phyloP scores from a whole-genome alignment of 768 basidiomycete species.

The Pulveroboletus ravenelii region DNA sequence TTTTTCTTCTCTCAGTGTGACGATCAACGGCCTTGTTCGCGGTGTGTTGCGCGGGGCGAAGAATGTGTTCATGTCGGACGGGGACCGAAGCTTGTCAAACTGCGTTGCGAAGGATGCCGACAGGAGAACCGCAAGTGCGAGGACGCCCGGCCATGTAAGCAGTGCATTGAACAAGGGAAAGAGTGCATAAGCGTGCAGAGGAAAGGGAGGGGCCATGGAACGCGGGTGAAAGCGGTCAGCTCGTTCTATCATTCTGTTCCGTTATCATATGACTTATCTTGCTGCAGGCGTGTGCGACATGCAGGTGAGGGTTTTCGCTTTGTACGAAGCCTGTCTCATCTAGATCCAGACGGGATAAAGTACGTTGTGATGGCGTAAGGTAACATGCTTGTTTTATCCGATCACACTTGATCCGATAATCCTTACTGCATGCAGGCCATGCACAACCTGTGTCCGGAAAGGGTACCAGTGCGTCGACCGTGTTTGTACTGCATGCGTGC shows the following conservation, averaged over 20 bases:
- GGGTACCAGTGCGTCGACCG: conserved; percentile 50
- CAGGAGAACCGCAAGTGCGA: conserved; percentile 55
- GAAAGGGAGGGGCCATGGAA: conserved; percentile 54
- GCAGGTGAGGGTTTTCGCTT: conserved; percentile 41
- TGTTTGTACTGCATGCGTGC: conserved; percentile 41
- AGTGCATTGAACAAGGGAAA: conserved; percentile 44
- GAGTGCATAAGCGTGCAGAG: conserved; percentile 48
- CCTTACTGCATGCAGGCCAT: conserved; percentile 37
- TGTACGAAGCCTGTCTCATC: conserved; percentile 10
- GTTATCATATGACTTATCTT: conserved; percentile 8
- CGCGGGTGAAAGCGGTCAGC: conserved; percentile 57
- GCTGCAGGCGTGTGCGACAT: conserved; percentile 52
- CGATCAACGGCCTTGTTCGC: conserved; percentile 56
- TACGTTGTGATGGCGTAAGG: conserved; percentile 57
- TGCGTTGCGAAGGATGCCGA: conserved; percentile 57
- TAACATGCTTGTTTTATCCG: conserved; percentile 22
- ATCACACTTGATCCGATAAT: conserved; percentile 4
- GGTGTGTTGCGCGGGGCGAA: conserved; percentile 51
- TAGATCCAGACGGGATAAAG: conserved; percentile 51
- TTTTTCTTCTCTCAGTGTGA: conserved; percentile 44
- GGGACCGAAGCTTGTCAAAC: conserved; percentile 52
- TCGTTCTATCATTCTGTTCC: conserved; percentile 6
- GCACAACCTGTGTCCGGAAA: conserved; percentile 46
- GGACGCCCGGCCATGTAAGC: conserved; percentile 51
- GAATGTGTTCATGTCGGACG: conserved; percentile 54